These are phyloP conservation scores for Lasiosphaeriaceae sp. DNA, from an alignment of 495 filamentous ascomycete genomes.

Conservation along the genomic window DNA sequence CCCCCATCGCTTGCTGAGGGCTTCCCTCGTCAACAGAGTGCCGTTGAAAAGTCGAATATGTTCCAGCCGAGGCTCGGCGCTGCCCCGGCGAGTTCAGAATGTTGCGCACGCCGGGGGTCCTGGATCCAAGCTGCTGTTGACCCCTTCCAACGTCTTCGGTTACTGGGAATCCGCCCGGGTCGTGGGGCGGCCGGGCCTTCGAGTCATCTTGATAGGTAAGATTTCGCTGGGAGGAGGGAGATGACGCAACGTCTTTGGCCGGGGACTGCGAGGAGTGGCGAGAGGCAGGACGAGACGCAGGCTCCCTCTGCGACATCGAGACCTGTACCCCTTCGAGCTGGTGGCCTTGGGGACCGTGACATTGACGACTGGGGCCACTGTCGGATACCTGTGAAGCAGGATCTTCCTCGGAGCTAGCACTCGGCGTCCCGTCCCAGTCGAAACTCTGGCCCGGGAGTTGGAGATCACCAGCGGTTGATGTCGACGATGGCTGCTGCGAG, in stretches of 20 bases:
- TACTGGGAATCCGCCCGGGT: slow-evolving; percentile 21
- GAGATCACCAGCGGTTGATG: slow-evolving; percentile 11
- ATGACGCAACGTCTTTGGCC: slow-evolving; percentile 21
- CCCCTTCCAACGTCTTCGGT: slow-evolving; percentile 28
- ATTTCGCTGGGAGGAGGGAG: slow-evolving; percentile 21
- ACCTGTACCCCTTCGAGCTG: slow-evolving; percentile 53
- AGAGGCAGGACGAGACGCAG: slow-evolving; percentile 47
- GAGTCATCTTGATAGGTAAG: slow-evolving; percentile 22
- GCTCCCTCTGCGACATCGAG: slow-evolving; percentile 58
- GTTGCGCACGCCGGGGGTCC: slow-evolving; percentile 46
- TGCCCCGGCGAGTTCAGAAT: slow-evolving; percentile 46
- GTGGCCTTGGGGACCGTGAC: slow-evolving; percentile 46
- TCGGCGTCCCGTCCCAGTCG: slow-evolving; percentile 31
- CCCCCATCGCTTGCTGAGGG: neutral
- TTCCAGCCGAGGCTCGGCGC: neutral
- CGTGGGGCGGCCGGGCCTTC: slow-evolving; percentile 26
- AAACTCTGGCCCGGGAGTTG: slow-evolving; percentile 12
- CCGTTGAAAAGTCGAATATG: no score
- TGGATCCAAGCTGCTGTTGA: slow-evolving; percentile 31
- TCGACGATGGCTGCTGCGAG: slow-evolving; percentile 17
- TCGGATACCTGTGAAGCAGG: slow-evolving; percentile 15
- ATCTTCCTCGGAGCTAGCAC: slow-evolving; percentile 22
- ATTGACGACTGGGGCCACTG: slow-evolving; percentile 42
- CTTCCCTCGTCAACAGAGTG: neutral
- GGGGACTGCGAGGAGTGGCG: slow-evolving; percentile 29